A percentile compares a stretch with the other conserved stretches of the same genome.
These are phyloP conservation scores for Tubosaeta sp. DNA, from an alignment of 768 basidiomycete genomes.

Conservation along the genomic window DNA sequence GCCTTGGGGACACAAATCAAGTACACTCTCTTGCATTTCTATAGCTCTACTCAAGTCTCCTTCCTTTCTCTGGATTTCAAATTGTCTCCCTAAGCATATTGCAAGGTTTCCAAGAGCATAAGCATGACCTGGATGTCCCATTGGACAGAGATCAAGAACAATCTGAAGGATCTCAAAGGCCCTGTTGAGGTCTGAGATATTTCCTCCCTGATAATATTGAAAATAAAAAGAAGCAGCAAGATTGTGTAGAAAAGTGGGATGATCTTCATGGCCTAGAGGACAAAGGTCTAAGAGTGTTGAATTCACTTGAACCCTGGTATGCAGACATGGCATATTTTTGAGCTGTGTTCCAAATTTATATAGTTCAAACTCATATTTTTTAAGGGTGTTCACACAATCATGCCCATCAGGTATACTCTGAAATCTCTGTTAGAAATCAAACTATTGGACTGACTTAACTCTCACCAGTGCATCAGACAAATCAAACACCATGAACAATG, in stretches of 20 bases:
- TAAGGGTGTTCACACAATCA: not conserved
- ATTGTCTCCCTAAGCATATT: not conserved
- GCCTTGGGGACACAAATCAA: not conserved
- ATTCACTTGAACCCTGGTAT: not conserved
- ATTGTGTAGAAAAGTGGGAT: not conserved
- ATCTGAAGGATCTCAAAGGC: not conserved
- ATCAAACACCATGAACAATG: not conserved
- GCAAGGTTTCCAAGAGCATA: not conserved
- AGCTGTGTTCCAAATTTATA: not conserved
- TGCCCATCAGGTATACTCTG: not conserved
- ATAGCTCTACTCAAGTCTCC: not conserved
- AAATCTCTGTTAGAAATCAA: not conserved
- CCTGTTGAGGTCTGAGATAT: not conserved
- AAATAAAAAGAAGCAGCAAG: not conserved
- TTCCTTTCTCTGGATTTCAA: not conserved
- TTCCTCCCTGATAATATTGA: not conserved
- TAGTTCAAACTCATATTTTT: not conserved
- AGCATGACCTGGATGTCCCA: not conserved
- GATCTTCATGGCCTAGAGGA: not conserved
- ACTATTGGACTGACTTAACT: no score
- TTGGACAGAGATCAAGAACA: not conserved
- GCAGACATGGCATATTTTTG: not conserved
- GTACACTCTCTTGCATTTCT: not conserved
- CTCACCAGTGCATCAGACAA: not conserved
- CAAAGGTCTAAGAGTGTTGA: not conserved